A percentile compares a stretch with the other conserved stretches of the same genome.
These are phyloP conservation scores for Kwoniella dendrophila DNA, from an alignment of 768 basidiomycete genomes.

Conservation along the genomic window DNA sequence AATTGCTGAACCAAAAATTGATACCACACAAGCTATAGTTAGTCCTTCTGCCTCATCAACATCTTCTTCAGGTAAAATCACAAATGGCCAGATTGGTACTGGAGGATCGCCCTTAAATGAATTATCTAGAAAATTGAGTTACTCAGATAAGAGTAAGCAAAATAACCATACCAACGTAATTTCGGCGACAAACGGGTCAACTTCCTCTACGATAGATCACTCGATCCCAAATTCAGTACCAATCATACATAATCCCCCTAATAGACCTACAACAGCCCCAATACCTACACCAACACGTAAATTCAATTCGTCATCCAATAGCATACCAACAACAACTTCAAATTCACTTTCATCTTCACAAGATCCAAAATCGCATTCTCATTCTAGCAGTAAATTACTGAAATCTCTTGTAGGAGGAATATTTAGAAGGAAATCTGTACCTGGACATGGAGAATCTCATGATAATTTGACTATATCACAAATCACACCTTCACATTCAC, in stretches of 20 bases:
- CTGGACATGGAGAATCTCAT: constrained; percentile 8
- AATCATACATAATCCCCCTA: neutral
- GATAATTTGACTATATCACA: neutral
- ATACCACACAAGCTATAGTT: constrained; percentile 16
- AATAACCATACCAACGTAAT: too few relatives aligned
- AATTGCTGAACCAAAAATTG: constrained; percentile 33
- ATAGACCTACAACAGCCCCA: constrained; percentile 1
- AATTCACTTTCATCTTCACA: neutral
- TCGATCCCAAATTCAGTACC: neutral
- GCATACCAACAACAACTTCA: neutral
- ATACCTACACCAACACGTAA: constrained; percentile 10
- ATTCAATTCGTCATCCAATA: neutral
- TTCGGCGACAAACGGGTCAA: too few relatives aligned
- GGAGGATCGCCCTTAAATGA: neutral
- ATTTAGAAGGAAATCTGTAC: constrained; percentile 27
- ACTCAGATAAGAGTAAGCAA: neutral
- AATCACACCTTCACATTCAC: neutral
- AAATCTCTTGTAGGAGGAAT: constrained; percentile 47
- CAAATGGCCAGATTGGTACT: neutral
- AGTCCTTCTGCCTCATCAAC: neutral
- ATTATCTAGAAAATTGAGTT: neutral
- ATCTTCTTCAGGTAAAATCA: neutral
- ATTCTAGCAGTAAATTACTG: constrained; percentile 23
- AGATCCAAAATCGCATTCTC: constrained; percentile 3
- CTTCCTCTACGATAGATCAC: neutral